Evolutionary conservation across 257 asterid genomes (phyloP), one percentile per base, ranked within the genome.

Genomic region (Ehretia macrophylla): DNA sequence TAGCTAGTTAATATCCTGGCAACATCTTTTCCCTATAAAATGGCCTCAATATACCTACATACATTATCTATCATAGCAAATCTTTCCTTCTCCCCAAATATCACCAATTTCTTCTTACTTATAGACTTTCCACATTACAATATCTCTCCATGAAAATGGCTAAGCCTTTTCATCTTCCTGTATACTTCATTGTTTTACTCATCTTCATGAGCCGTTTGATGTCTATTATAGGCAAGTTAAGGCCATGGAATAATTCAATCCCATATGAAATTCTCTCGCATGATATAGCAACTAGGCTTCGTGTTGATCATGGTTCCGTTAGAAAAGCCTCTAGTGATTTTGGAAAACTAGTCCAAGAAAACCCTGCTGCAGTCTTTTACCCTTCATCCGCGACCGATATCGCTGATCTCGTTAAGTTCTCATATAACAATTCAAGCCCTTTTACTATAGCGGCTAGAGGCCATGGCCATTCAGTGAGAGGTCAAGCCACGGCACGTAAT

Each of bases 291-390:
- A 14, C 44, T 10, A 57, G 50, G 42, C 46, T 66, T 50, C 14
- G 53, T 17, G 32, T 17, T 4, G 50, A 48, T 38, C 32, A 12
- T 12, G 32, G 35, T 14, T n/a, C 59, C 32, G 14, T 58, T 17
- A 17, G 12, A 22, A 44, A 27, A 16, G 64, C 59, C 55, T 66
- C 71, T 16, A 57, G 17, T 4, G 65, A 66, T 49, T 66, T 19
- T 12, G 71, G 71, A 6, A 57, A 57, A 0, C 39, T 58, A 8
- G 18, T 58, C 38, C 44, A 39, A 0, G 56, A 19, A 39, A 11
- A 12, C 14, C 71, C 71, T 14, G 23, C 65, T 40, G 71, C 71
- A 22, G 71, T 66, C 54, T 62, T 66, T 50, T 50, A 57, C 21
- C 71, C 71, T 39, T 37, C 71, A 5, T 37, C 59, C 17, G 49